Conservation (phyloP, 208 protist genomes). For the Leishmania amazonensis region DNA sequence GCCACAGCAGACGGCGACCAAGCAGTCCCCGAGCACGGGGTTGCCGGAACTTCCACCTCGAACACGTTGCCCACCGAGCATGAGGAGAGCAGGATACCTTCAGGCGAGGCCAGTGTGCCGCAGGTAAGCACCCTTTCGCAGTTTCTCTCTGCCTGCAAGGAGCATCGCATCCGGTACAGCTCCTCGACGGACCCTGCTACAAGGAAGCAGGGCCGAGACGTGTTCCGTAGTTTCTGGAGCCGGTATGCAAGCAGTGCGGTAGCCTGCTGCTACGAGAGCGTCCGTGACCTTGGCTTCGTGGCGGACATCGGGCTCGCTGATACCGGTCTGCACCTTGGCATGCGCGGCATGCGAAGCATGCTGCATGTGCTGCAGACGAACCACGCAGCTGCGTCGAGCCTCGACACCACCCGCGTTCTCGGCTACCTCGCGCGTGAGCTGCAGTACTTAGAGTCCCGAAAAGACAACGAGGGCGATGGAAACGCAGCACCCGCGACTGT, state of each 20-base stretch:
- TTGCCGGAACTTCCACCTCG: not conserved
- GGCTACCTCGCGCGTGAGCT: constrained; percentile 73
- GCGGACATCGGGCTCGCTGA: constrained; percentile 66
- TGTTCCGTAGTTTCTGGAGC: constrained; percentile 58
- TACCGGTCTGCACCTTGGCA: constrained; percentile 45
- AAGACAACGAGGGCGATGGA: not conserved
- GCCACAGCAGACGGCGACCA: not conserved
- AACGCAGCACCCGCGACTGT: not conserved
- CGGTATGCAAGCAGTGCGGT: constrained; percentile 58
- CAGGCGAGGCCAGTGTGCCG: not conserved
- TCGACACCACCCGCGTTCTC: constrained; percentile 53
- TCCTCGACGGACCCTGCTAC: constrained; percentile 25
- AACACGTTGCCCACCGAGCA: not conserved
- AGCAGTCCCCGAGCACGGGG: not conserved
- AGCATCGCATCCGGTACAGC: constrained; percentile 45
- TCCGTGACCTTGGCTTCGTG: constrained; percentile 74
- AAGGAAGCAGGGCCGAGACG: constrained; percentile 40
- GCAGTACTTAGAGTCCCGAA: constrained; percentile 28
- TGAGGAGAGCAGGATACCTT: not conserved
- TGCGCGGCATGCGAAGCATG: constrained; percentile 38
- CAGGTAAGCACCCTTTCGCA: constrained; percentile 51
- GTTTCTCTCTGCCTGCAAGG: constrained; percentile 64
- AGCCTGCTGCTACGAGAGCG: constrained; percentile 49
- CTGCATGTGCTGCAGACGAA: constrained; percentile 39
- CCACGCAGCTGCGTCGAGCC: constrained; percentile 35